phyloP scores from a whole-genome alignment of 371 early-diverging fungal genomes.

The Mucor lusitanicus region DNA sequence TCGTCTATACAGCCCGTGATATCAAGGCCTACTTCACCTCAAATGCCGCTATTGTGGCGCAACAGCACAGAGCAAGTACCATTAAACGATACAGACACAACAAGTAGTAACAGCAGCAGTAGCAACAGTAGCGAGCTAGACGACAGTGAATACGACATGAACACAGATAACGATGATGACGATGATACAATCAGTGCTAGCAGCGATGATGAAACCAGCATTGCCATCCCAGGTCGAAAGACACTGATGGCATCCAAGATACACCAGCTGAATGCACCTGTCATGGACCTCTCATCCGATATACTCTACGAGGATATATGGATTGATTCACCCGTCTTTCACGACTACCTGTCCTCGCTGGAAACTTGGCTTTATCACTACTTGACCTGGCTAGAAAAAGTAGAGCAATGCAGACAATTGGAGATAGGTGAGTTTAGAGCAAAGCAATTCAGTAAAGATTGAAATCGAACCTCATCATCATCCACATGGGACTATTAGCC shows the following conservation, averaged over 20 bases:
- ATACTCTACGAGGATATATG: slow-evolving; percentile 34
- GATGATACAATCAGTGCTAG: slow-evolving; percentile 7
- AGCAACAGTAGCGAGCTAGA: background rate
- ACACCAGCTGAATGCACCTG: slow-evolving; percentile 5
- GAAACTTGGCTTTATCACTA: slow-evolving; percentile 28
- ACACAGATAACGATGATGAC: slow-evolving; percentile 4
- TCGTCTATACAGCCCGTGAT: slow-evolving; percentile 11
- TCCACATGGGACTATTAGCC: slow-evolving; percentile 6
- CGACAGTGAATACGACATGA: background rate
- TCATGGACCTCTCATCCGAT: slow-evolving; percentile 18
- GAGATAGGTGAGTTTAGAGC: slow-evolving; percentile 21
- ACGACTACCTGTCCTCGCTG: slow-evolving; percentile 26
- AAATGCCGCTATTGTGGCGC: background rate
- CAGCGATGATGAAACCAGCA: slow-evolving; percentile 78
- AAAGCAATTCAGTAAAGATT: background rate
- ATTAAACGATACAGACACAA: slow-evolving; percentile 1
- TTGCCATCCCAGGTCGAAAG: slow-evolving; percentile 92
- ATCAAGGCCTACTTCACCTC: background rate
- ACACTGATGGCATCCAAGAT: background rate
- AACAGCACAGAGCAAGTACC: background rate
- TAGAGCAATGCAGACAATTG: slow-evolving; percentile 35
- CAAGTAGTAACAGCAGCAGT: background rate
- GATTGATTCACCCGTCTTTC: slow-evolving; percentile 36
- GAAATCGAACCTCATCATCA: background rate
- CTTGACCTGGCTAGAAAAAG: slow-evolving; percentile 28